A percentile compares a stretch with the other conserved stretches of the same genome.
phyloP scores from a whole-genome alignment of 1,139 yeast species.

The Maudiozyma humilis region DNA sequence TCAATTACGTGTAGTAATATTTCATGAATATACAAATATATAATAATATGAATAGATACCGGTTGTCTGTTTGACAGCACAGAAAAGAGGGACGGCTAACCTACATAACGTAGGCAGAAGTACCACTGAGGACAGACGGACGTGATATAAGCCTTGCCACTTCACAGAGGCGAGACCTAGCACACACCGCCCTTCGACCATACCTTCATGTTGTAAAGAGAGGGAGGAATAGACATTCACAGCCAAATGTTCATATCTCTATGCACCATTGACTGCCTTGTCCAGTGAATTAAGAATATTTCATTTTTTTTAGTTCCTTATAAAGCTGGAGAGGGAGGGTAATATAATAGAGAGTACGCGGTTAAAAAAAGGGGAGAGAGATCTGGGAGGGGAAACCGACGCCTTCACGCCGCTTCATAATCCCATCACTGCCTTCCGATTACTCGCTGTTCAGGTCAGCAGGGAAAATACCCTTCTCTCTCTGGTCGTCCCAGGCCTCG shows the following conservation, averaged over 20 bases:
- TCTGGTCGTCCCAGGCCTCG: slow-evolving; percentile 94
- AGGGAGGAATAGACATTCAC: too few relatives aligned
- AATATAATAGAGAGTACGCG: neutral
- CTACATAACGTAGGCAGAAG: neutral
- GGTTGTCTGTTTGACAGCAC: too few relatives aligned
- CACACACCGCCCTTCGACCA: too few relatives aligned
- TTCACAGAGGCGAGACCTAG: too few relatives aligned
- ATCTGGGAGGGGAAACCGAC: neutral
- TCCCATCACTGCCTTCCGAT: neutral
- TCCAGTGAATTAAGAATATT: neutral
- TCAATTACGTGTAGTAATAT: neutral
- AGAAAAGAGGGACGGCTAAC: too few relatives aligned
- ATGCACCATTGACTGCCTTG: too few relatives aligned
- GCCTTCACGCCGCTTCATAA: too few relatives aligned
- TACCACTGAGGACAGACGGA: too few relatives aligned
- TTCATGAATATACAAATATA: slow-evolving; percentile 8
- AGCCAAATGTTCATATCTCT: too few relatives aligned
- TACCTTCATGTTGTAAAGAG: neutral
- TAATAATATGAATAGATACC: neutral
- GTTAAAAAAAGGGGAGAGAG: neutral
- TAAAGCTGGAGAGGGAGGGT: neutral
- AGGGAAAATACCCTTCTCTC: slow-evolving; percentile 64
- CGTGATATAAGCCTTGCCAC: too few relatives aligned
- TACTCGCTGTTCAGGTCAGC: slow-evolving; percentile 38
- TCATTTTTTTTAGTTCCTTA: neutral